Evolutionary conservation across 768 basidiomycete genomes (phyloP), one percentile per base, ranked within the genome.

Genomic region (Terana coerulea): DNA sequence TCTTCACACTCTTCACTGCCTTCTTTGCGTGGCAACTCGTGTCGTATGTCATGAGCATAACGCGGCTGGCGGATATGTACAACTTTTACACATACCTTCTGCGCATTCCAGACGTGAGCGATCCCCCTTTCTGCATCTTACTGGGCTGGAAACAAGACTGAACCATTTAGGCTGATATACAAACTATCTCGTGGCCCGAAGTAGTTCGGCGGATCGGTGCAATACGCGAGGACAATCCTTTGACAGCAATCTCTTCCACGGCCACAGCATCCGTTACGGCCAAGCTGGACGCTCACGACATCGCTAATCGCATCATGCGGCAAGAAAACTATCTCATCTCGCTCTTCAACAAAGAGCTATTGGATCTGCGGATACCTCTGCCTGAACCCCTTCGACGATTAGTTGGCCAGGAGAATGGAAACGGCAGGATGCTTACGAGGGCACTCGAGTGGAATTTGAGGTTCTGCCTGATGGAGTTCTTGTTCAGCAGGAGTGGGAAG

Each of bases 311-410:
- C 46, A 98, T 99, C 61, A 80, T 99, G 83, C 81, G 97, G 28
- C 92, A 98, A 66, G 97, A 98, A 65, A 99, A 99, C 69, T 99
- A 98, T 65, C 78, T 99, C 45, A 97, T 98, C 52, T 94, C 97
- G 0, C 69, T 99, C 17, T 97, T 99, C 69, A 99, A 98, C 72
- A 98, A 98, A 66, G 93, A 97, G 56, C 69, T 98, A 4, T 75
- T 99, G 46, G 90, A 99, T 69, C 75, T 98, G 19, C 83, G 84
- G 8, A 79, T 93, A 1, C 91, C 97, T 2, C 62, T 94, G 24
- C 95, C 93, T 5, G 66, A 58, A 19, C 51, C 69, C n/a, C 60
- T 86, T 42, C 75, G 79, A 56, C 74, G 70, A 11, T 76, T 85
- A 47, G 63, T 84, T 37, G 62, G 67, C 33, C 69, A 72, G 48